These are phyloP conservation scores for Phoenix dactylifera DNA, from an alignment of 176 grass and related monocot genomes.

Conservation along the genomic window DNA sequence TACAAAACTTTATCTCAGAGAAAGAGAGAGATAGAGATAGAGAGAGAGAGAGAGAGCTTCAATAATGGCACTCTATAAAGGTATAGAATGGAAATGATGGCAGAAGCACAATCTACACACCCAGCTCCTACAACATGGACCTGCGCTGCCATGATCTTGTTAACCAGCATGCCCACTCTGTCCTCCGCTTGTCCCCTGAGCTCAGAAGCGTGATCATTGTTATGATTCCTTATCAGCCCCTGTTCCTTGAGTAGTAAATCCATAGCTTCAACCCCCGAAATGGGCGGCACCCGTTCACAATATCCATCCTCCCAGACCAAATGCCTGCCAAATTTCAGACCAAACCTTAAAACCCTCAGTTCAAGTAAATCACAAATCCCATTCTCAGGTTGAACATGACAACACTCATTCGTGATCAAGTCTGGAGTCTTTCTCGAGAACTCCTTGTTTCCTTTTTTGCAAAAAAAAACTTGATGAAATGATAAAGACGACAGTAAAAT, in stretches of 20 bases:
- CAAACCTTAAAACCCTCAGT: no score
- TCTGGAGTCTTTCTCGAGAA: no score
- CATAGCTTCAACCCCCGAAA: not conserved
- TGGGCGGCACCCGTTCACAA: conserved; percentile 38
- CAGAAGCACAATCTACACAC: conserved; percentile 18
- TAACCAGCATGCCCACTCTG: conserved; percentile 38
- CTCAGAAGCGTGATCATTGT: not conserved
- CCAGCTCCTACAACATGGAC: conserved; percentile 65
- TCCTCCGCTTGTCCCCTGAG: conserved; percentile 32
- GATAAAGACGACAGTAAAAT: no score
- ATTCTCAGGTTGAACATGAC: no score
- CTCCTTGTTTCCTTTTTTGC: no score
- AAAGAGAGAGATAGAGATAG: not conserved
- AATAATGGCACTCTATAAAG: conserved; percentile 1
- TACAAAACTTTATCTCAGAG: conserved; percentile 3
- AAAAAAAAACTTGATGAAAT: no score
- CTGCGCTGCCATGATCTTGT: conserved; percentile 52
- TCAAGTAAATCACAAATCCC: no score
- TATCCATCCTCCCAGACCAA: conserved; percentile 85
- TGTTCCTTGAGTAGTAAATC: conserved; percentile 28
- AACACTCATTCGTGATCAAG: no score
- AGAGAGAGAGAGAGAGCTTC: not conserved
- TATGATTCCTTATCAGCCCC: conserved; percentile 4
- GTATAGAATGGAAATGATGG: not conserved
- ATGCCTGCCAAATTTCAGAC: conserved; percentile 42